Evolutionary conservation across 2,329 filamentous ascomycete species (phyloP).

Genomic region (Pseudocercospora macadamiae): DNA sequence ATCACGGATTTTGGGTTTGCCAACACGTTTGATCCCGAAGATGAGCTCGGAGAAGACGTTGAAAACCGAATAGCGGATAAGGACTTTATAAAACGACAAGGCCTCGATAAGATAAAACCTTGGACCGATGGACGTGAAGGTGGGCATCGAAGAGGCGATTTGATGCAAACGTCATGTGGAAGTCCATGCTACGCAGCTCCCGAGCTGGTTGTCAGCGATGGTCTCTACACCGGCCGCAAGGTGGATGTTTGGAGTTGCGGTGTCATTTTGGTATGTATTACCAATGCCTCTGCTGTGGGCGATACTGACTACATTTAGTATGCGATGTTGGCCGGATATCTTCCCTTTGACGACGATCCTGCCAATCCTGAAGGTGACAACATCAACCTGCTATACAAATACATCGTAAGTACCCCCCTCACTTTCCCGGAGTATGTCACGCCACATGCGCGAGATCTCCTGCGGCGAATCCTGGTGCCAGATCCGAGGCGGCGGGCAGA

Average conservation of each 20-base stretch:
- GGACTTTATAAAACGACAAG: constrained; percentile 82
- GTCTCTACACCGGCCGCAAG: constrained; percentile 93
- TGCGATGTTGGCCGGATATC: constrained; percentile 95
- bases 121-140: constrained; percentile 57
- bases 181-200: constrained; percentile 97
- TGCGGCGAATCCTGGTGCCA: constrained; percentile 90
- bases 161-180: constrained; percentile 99
- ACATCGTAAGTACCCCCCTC: constrained; percentile 94
- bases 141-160: constrained; percentile 74
- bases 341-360: constrained; percentile 97
- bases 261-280: constrained; percentile 82
- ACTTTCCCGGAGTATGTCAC: constrained; percentile 99
- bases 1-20: constrained; percentile 99
- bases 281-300: neutral
- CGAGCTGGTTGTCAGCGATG: constrained; percentile 95
- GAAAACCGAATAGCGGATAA: constrained; percentile 85
- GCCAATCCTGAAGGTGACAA: constrained; percentile 98
- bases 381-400: constrained; percentile 98
- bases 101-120: constrained; percentile 76
- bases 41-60: constrained; percentile 87
- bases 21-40: constrained; percentile 89
- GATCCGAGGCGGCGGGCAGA: constrained; percentile 94
- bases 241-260: constrained; percentile 99
- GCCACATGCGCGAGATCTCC: constrained; percentile 88
- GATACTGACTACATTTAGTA: constrained; percentile 64